These are phyloP conservation scores for Chlamydomonas sp. DNA, from an alignment of 139 green algal species.

Conservation along the genomic window DNA sequence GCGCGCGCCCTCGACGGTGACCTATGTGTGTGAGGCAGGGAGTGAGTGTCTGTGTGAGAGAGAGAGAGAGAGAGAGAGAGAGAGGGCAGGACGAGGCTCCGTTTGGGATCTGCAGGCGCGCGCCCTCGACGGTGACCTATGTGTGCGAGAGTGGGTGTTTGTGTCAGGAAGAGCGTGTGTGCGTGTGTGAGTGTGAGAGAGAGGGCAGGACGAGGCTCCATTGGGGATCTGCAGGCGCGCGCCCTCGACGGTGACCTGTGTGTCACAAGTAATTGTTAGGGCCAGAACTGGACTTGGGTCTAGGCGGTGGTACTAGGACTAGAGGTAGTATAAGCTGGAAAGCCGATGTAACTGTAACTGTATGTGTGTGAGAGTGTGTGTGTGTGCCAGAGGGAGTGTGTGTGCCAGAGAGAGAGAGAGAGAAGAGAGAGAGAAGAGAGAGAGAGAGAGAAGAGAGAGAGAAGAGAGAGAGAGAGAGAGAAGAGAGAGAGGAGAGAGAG, in stretches of 20 bases:
- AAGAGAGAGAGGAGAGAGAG: too few relatives aligned
- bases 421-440: too few relatives aligned
- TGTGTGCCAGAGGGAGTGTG: too few relatives aligned
- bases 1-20: slow-evolving; percentile 2
- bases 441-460: too few relatives aligned
- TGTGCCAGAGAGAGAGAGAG: too few relatives aligned
- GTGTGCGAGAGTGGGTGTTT: not conserved
- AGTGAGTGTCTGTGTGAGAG: not conserved
- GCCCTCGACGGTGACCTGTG: not conserved
- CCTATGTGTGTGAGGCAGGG: not conserved
- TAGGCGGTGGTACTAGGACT: too few relatives aligned
- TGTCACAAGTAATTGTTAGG: too few relatives aligned
- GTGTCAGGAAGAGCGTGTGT: not conserved
- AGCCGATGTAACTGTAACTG: too few relatives aligned
- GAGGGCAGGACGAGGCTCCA: slow-evolving; percentile 19
- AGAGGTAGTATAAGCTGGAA: too few relatives aligned
- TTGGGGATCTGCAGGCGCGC: slow-evolving; percentile 18
- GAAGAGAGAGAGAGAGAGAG: too few relatives aligned
- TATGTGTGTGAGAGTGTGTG: not conserved
- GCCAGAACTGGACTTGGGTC: too few relatives aligned
- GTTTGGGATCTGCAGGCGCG: slow-evolving; percentile 17
- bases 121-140: slow-evolving; percentile 2
- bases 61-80: too few relatives aligned
- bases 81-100: slow-evolving; percentile 19
- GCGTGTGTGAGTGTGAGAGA: not conserved